Percentiles rank a stretch among this genome's conserved stretches.
Conservation (phyloP, 768 basidiomycete species). For the Amylocystis lapponica region DNA sequence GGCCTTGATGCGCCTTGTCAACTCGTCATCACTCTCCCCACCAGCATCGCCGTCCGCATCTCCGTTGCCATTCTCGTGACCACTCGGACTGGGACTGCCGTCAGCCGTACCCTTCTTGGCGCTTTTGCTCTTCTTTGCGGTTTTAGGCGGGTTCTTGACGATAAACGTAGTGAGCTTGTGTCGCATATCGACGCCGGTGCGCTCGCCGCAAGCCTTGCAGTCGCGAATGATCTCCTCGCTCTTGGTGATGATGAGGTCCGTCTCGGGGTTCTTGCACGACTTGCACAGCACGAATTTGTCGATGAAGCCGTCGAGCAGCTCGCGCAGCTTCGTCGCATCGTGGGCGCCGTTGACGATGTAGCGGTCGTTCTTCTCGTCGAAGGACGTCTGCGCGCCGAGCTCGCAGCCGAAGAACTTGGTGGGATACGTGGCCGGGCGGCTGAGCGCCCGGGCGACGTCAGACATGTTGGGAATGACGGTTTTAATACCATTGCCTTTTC, state of each 20-base stretch:
- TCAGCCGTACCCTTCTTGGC: conserved; percentile 45
- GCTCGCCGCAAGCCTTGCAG: conserved; percentile 97
- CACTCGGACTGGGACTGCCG: conserved; percentile 35
- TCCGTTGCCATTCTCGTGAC: conserved; percentile 33
- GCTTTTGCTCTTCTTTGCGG: conserved; percentile 61
- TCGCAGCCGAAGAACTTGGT: conserved; percentile 99
- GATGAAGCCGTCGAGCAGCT: conserved; percentile 95
- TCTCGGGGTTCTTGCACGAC: conserved; percentile 99
- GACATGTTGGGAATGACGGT: conserved; percentile 99
- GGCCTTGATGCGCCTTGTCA: conserved; percentile 87
- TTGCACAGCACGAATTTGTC: conserved; percentile 97
- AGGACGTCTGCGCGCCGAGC: conserved; percentile 94
- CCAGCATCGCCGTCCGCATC: conserved; percentile 39
- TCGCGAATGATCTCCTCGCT: conserved; percentile 87
- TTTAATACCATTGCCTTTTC: conserved; percentile 99
- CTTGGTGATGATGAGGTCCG: conserved; percentile 89
- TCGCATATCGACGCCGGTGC: conserved; percentile 89
- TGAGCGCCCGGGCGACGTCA: conserved; percentile 92
- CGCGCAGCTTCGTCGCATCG: conserved; percentile 83
- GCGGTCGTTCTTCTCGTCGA: conserved; percentile 94
- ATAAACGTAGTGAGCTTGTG: conserved; percentile 97
- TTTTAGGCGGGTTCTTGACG: conserved; percentile 94
- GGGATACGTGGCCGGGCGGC: conserved; percentile 91
- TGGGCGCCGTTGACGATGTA: conserved; percentile 99
- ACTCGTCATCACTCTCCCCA: conserved; percentile 80